Evolutionary conservation across 2,329 filamentous ascomycete species (phyloP), one percentile per base, ranked within the genome.

Genomic region (Plectosphaerella plurivora): DNA sequence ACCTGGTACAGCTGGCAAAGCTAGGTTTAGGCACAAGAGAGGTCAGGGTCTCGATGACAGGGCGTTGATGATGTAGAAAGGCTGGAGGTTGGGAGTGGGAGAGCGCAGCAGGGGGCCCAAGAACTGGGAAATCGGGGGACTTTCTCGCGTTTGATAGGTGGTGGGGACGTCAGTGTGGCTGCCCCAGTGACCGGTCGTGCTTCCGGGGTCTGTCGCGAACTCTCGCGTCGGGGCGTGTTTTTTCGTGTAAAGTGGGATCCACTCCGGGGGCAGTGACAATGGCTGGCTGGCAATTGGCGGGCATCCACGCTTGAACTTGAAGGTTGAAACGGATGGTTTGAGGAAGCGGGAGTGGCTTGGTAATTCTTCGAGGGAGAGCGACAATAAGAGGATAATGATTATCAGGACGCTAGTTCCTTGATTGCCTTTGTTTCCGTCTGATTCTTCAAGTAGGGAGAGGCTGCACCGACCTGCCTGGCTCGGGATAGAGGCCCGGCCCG

Each of bases 181-280:
- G 28, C 4, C 28, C 28, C 28, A 33, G 28, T 33, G 28, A 33
- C 28, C 28, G 28, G 9, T 12, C 28, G 22, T 24, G 39, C 42
- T 18, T 37, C 25, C 28, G 46, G 37, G 41, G 36, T 16, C 33
- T n/a, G 15, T 22, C 36, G 48, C 28, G 16, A 12, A 42, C 22
- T 35, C 22, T 35, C 54, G 54, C 54, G 52, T 56, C 47, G 16
- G 22, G 45, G 28, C 52, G 54, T 51, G 52, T 54, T 54, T 56
- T 56, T 56, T 56, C 54, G 54, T 50, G 54, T 44, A 18, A 44
- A 44, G 41, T 44, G 41, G 41, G 41, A 44, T 12, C 41, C 41
- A 44, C 41, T 45, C 22, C 10, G 45, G 46, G 22, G 24, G 18
- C 36, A 55, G 49, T 55, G 41, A 52, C 49, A 50, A 16, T 47